Conservation (phyloP, 2,329 filamentous ascomycete genomes). For the Epichloe festucae region DNA sequence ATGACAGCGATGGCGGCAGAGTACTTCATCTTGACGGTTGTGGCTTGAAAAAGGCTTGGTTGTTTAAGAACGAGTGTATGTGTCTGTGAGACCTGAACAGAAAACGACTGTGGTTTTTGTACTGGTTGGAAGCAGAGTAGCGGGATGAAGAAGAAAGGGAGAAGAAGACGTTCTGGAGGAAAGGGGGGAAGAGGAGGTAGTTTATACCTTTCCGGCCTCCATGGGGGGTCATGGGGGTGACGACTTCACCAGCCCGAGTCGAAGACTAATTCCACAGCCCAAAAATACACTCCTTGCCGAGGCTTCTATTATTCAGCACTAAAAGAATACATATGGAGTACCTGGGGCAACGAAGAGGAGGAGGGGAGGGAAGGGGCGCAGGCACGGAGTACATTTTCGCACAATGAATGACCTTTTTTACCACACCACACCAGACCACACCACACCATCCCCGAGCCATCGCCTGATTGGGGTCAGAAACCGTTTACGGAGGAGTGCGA, state of each 20-base stretch:
- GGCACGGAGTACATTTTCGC: background rate
- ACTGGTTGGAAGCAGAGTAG: background rate
- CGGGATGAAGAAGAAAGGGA: background rate
- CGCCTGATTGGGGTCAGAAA: background rate
- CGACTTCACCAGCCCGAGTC: constrained; percentile 1
- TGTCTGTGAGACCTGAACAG: background rate
- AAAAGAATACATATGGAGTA: background rate
- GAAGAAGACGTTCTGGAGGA: background rate
- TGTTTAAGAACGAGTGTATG: constrained; percentile 7
- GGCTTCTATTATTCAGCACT: background rate
- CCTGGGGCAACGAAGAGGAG: background rate
- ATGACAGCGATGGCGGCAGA: constrained; percentile 5
- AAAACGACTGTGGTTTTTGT: constrained; percentile 1
- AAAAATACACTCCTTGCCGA: background rate
- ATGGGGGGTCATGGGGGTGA: background rate
- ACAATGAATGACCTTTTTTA: background rate
- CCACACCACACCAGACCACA: background rate
- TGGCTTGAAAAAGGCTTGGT: background rate
- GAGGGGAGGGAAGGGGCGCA: background rate
- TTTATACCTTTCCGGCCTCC: constrained; percentile 3
- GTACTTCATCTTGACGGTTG: constrained; percentile 10
- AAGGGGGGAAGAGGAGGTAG: background rate
- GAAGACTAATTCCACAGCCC: background rate
- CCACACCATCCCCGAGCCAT: background rate
- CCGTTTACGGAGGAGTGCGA: background rate